Conservation (phyloP, 495 filamentous ascomycete genomes). For the Aspergillus homomorphus region DNA sequence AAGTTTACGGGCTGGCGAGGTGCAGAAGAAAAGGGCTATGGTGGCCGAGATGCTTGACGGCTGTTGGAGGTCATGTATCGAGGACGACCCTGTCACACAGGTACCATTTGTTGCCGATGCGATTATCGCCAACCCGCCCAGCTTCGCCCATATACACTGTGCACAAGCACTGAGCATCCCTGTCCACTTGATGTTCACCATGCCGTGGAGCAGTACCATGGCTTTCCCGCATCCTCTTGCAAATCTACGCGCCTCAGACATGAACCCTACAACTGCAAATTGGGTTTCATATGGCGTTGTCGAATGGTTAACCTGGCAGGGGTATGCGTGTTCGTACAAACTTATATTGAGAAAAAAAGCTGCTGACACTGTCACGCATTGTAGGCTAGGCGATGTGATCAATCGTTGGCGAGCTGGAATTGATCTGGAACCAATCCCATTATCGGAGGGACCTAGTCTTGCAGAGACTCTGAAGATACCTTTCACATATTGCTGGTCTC, state of each 20-base stretch:
- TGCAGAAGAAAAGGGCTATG: slow-evolving; percentile 42
- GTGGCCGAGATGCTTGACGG: slow-evolving; percentile 61
- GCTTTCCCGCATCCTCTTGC: slow-evolving; percentile 57
- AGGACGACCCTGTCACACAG: slow-evolving; percentile 46
- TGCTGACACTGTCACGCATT: slow-evolving; percentile 14
- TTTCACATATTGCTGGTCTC: slow-evolving; percentile 65
- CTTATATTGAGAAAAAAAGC: too few species aligned
- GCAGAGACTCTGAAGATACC: slow-evolving; percentile 50
- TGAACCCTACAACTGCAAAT: slow-evolving; percentile 48
- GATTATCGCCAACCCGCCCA: slow-evolving; percentile 67
- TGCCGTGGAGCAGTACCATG: slow-evolving; percentile 56
- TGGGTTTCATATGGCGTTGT: slow-evolving; percentile 59
- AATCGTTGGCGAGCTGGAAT: slow-evolving; percentile 54
- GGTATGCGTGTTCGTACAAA: slow-evolving; percentile 29
- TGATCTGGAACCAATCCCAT: slow-evolving; percentile 49
- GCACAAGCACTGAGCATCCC: slow-evolving; percentile 60
- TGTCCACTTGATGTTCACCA: slow-evolving; percentile 65
- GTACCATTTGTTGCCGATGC: slow-evolving; percentile 63
- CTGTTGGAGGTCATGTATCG: slow-evolving; percentile 63
- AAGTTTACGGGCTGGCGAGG: slow-evolving; percentile 44
- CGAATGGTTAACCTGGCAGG: slow-evolving; percentile 67
- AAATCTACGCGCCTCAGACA: slow-evolving; percentile 47
- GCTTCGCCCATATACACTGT: slow-evolving; percentile 64
- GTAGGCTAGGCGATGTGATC: slow-evolving; percentile 57
- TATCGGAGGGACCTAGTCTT: slow-evolving; percentile 33